Evolutionary conservation across 805 yeast species (phyloP).

Genomic region (Saturnispora sanitii): DNA sequence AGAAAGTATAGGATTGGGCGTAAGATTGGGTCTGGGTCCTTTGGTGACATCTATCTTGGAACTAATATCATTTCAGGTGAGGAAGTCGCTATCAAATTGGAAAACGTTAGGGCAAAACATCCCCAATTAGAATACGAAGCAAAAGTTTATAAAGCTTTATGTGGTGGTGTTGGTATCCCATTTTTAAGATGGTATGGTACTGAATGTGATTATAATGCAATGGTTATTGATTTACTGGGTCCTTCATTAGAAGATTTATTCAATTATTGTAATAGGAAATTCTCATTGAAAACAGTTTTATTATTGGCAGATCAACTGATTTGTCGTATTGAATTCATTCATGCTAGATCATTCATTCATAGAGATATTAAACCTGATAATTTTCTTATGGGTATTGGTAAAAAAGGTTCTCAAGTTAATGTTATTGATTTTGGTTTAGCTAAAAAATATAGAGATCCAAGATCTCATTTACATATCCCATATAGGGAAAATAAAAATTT

Average conservation of each 20-base stretch:
- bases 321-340: conserved; percentile 90
- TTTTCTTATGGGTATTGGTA: conserved; percentile 80
- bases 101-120: conserved; percentile 81
- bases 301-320: conserved; percentile 89
- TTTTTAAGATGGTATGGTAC: conserved; percentile 96
- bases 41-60: conserved; percentile 92
- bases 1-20: conserved; percentile 90
- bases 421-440: conserved; percentile 93
- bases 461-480: conserved; percentile 90
- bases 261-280: conserved; percentile 91
- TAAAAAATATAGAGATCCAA: conserved; percentile 87
- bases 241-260: conserved; percentile 92
- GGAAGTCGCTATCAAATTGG: conserved; percentile 94
- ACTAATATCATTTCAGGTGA: conserved; percentile 93
- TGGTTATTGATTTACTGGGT: conserved; percentile 93
- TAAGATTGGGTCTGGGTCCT: conserved; percentile 93
- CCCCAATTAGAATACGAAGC: conserved; percentile 98
- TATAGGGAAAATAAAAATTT: conserved; percentile 92
- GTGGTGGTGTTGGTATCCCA: conserved; percentile 97
- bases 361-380: conserved; percentile 80
- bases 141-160: conserved; percentile 82
- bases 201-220: conserved; percentile 91
- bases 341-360: conserved; percentile 85
- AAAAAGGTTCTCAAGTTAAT: conserved; percentile 90
- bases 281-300: conserved; percentile 86